phyloP scores from a whole-genome alignment of 441 rosid species.

The Croton laevigatus region DNA sequence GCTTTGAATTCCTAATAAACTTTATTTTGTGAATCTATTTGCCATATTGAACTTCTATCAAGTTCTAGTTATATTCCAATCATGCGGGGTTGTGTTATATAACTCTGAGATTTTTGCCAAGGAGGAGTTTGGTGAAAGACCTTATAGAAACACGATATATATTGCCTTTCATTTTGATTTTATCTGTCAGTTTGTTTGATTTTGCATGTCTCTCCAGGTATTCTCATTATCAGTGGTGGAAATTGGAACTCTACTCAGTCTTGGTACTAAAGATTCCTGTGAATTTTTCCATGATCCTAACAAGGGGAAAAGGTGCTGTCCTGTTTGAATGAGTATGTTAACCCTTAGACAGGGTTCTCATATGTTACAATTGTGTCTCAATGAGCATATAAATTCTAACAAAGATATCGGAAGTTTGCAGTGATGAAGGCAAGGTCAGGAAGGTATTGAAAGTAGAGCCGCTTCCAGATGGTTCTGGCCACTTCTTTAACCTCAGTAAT shows the following conservation, averaged over 20 bases:
- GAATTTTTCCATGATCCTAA: conserved; percentile 89
- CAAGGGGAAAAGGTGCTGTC: conserved; percentile 74
- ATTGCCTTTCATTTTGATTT: conserved; percentile 8
- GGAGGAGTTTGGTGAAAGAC: not conserved
- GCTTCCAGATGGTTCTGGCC: conserved; percentile 91
- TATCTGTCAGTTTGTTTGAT: conserved; percentile 3
- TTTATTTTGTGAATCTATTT: not conserved
- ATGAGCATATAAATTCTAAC: not conserved
- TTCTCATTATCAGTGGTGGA: conserved; percentile 83
- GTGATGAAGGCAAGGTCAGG: conserved; percentile 92
- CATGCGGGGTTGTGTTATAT: too few species aligned
- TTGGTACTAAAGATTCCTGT: conserved; percentile 71
- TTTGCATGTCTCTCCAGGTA: conserved; percentile 46
- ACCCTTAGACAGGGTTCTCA: not conserved
- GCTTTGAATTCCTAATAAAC: not conserved
- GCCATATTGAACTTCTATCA: not conserved
- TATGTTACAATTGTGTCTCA: not conserved
- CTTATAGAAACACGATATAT: not conserved
- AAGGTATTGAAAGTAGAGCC: conserved; percentile 95
- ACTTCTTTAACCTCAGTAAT: conserved; percentile 91
- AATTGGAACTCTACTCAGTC: conserved; percentile 71
- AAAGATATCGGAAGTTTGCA: conserved; percentile 27
- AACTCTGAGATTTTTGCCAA: not conserved
- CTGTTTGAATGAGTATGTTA: not conserved
- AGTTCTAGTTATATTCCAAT: not conserved